Base-by-base conservation (phyloP, 1,284 basidiomycete genomes). In the Ustilago crameri region DNA sequence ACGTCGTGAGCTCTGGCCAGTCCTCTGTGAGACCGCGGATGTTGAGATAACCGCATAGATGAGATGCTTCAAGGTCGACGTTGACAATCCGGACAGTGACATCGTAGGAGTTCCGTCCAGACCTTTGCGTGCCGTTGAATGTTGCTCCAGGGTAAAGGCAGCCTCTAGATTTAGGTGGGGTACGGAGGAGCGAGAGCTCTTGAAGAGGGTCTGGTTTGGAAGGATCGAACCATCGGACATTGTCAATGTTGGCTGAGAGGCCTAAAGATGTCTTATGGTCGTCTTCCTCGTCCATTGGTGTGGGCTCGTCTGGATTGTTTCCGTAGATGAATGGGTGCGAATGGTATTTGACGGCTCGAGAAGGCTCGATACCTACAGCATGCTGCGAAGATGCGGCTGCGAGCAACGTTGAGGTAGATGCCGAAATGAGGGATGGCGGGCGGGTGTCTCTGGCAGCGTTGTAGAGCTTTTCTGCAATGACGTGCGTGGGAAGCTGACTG, bases 1-100 rank as follows among this genome's bases (percentile, higher is more conserved):
- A 83, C 3, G 82, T 83, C 14, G 79, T 82, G 23, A 83, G 61
- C 54, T 81, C 80, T 0, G 82, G 82, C 75, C 80, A 83, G 56
- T 83, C 79, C 44, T 80, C 76, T 3, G 82, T 82, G 14, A 82
- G 63, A 3, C 81, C 82, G 14, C 74, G 65, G 38, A 83, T 83
- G 51, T 82, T 79, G 54, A 83, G 76, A 40, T 79, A 82, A 40
- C 82, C 82, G 27, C 78, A 78, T 12, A 82, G 64, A 38, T 74
- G 74, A 9, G 79, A 81, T 1, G 76, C 61, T 37, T 63, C 59
- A 22, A 82, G 53, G 46, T 82, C 80, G 15, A 82, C 76, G 41
- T 82, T 76, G 43, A 81, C 72, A 18, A 82, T 76, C 30, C 74
- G 66, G 9, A 81, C 80, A 3, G 70, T 71, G 27, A 82, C 81